phyloP scores from a whole-genome alignment of 2,329 filamentous ascomycete species.

The Erysiphe pulchra region DNA sequence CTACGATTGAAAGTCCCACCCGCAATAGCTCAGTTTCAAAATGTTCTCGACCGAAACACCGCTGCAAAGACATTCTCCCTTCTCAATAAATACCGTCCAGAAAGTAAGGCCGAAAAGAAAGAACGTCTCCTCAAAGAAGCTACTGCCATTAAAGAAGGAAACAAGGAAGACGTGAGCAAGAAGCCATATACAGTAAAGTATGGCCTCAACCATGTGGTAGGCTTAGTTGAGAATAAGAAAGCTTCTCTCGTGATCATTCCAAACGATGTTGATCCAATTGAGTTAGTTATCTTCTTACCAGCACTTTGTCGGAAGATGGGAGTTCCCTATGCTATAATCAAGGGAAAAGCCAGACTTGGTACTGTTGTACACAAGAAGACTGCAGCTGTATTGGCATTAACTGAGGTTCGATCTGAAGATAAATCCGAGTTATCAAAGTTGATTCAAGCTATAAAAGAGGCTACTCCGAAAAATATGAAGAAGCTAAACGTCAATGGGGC shows the following conservation, averaged over 20 bases:
- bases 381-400: constrained; percentile 80
- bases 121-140: constrained; percentile 97
- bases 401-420: constrained; percentile 93
- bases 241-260: constrained; percentile 91
- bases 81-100: constrained; percentile 99
- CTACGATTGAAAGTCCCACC: constrained; percentile 97
- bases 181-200: constrained; percentile 99
- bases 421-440: constrained; percentile 97
- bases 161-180: constrained; percentile 99
- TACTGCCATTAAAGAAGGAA: constrained; percentile 89
- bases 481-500: constrained; percentile 81
- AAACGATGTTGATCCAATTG: constrained; percentile 98
- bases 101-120: constrained; percentile 99
- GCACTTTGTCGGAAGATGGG: constrained; percentile 99
- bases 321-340: constrained; percentile 95
- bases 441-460: constrained; percentile 87
- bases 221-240: constrained; percentile 99
- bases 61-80: constrained; percentile 96
- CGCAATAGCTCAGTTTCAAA: constrained; percentile 90
- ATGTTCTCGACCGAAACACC: constrained; percentile 88
- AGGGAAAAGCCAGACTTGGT: constrained; percentile 98
- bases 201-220: constrained; percentile 97
- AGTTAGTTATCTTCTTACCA: constrained; percentile 96
- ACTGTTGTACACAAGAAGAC: constrained; percentile 99
- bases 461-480: constrained; percentile 89